Evolutionary conservation across 306 rosid genomes (phyloP), one percentile per base, ranked within the genome.

Genomic region (Senna siamea): DNA sequence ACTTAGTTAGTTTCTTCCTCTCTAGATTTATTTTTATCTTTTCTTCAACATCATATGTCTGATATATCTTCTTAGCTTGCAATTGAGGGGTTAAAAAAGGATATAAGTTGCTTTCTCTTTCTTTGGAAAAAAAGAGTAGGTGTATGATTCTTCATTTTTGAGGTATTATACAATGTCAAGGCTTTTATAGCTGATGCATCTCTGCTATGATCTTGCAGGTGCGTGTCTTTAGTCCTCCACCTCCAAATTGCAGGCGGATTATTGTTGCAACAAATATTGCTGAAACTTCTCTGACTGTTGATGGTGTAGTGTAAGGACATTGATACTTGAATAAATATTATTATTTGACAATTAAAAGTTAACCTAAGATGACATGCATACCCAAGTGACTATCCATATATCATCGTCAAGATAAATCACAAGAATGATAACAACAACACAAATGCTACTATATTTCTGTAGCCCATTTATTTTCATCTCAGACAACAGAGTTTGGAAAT

Each of bases 201-300:
- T 78, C 46, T 66, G 10, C 14, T 77, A 34, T 83, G 76, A 71
- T 73, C 75, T 22, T 72, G 51, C 86, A 94, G 98, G 96, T 94
- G 75, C 98, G 96, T 68, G 96, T 91, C 51, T 94, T 91, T 80
- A 88, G 85, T 79, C 92, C 92, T 65, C 88, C 97, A 28, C 98
- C 97, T 80, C 92, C 83, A 53, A 85, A 89, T 81, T 94, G 98
- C 83, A 84, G 98, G 82, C 85, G 98, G 75, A 88, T 94, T 75
- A 94, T 94, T 81, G 98, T 90, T 75, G 89, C 98, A 55, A 91
- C 97, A 71, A 94, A 94, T 78, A 94, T 94, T 78, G 97, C 98
- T 70, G 98, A 91, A 89, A 94, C 98, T 78, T 94, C 97, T 56
- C 84, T 94, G 93, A 94, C 98, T 37, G 98, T 94, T 67, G 98